phyloP scores from a whole-genome alignment of 306 rosid species.

The Cucurbita argyrosperma region DNA sequence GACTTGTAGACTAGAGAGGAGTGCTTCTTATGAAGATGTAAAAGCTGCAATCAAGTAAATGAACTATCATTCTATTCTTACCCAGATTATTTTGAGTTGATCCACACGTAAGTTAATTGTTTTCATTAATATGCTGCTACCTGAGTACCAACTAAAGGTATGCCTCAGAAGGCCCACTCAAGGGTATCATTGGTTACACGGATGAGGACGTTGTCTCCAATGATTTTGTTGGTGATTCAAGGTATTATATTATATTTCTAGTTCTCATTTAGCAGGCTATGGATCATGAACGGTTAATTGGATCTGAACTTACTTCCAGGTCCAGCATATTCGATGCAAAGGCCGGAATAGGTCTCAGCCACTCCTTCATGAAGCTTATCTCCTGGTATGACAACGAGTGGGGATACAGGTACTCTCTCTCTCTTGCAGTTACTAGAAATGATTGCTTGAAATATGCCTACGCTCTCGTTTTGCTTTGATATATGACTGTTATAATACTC shows the following conservation, averaged over 20 bases:
- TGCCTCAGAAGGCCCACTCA: conserved; percentile 77
- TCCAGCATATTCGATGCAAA: conserved; percentile 90
- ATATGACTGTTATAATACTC: background rate
- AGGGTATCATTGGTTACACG: conserved; percentile 89
- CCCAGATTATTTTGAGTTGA: background rate
- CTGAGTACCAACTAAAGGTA: conserved; percentile 21
- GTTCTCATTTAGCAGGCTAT: background rate
- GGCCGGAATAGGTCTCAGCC: conserved; percentile 84
- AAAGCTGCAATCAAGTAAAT: conserved; percentile 73
- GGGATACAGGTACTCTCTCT: conserved; percentile 72
- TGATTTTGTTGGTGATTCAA: conserved; percentile 86
- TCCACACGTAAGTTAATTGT: background rate
- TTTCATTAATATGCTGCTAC: background rate
- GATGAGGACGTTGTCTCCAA: conserved; percentile 93
- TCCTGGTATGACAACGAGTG: conserved; percentile 98
- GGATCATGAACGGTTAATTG: background rate
- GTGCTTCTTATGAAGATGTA: conserved; percentile 80
- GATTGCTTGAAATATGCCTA: background rate
- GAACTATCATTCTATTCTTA: background rate
- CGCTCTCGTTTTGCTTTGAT: background rate
- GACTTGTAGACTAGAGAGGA: conserved; percentile 75
- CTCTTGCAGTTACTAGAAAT: background rate
- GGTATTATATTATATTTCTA: conserved; percentile 23
- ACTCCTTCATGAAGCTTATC: conserved; percentile 62
- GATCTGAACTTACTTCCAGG: conserved; percentile 19